phyloP scores from a whole-genome alignment of 257 asterid species.

The Plantago ovata region DNA sequence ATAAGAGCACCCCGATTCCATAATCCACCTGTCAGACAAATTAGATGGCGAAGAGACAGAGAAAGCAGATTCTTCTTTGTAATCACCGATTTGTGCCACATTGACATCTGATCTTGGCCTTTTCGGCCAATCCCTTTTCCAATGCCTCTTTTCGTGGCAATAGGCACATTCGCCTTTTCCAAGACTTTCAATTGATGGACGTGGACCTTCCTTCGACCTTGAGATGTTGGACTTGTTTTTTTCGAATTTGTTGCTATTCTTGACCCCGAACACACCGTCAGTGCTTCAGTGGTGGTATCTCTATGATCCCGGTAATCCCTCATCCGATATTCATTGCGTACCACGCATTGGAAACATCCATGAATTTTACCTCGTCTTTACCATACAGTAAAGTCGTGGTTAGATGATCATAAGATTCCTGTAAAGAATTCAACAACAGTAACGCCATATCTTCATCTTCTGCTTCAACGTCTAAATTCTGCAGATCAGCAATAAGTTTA shows the following conservation, averaged over 20 bases:
- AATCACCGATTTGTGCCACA: background rate
- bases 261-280: background rate
- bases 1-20: background rate
- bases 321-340: background rate
- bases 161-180: slow-evolving; percentile 6
- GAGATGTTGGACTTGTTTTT: background rate
- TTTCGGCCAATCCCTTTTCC: background rate
- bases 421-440: background rate
- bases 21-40: background rate
- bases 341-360: slow-evolving; percentile 6
- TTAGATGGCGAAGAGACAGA: background rate
- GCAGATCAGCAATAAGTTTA: background rate
- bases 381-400: slow-evolving; percentile 1
- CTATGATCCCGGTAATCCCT: background rate
- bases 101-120: too few species aligned
- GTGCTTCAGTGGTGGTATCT: slow-evolving; percentile 2
- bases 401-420: background rate
- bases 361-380: background rate
- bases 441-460: slow-evolving; percentile 5
- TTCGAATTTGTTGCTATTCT: background rate
- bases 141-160: slow-evolving; percentile 7
- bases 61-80: background rate
- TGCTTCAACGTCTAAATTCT: slow-evolving; percentile 2
- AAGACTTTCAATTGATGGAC: background rate
- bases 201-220: background rate